Base-by-base conservation (phyloP, 139 green algal species). In the Closterium sp. region DNA sequence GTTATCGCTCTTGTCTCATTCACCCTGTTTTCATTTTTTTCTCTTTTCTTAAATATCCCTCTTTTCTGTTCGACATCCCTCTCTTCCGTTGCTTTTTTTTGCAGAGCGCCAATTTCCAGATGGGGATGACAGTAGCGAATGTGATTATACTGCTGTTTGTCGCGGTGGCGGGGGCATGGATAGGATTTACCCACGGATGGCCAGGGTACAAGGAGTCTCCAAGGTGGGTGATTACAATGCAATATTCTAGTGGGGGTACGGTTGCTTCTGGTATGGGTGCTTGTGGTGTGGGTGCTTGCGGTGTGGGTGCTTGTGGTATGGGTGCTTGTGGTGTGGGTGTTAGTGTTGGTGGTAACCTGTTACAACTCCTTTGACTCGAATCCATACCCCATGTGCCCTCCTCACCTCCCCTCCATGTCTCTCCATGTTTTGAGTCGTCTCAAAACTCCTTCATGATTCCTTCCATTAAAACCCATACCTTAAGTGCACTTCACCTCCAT, bases 121-220 rank as follows among this genome's bases (percentile, higher is more conserved):
- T 24, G 27, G 38, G 87, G 7, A 30, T 94, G 88, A 88, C 70
- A 32, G 9, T 45, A 28, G 30, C n/a, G 11, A 94, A 94, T 29
- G 91, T 92, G 79, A n/a, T 85, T 19, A 89, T 94, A n/a, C 87
- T 94, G 28, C 17, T 29, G 34, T 89, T 93, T 90, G 91, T 94
- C 7, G 85, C 93, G n/a, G 88, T 91, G 27, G 91, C 50, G 13
- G 50, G 50, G 50, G 50, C 50, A 73, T 90, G 28, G 88, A 88
- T 88, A 38, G 90, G 90, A 17, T 93, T n/a, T 29, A 62, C 24
- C 86, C 11, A 31, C 31, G 90, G 90, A 2, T 93, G 90, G 90
- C 28, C 86, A 87, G 90, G 90, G 28, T 93, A 93, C 86, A 90
- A 88, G 85, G 86, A 93, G 13, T 10, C 90, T 11, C 22, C 29